Conservation (phyloP, 805 yeast species). For the Nakazawaea siamensis region DNA sequence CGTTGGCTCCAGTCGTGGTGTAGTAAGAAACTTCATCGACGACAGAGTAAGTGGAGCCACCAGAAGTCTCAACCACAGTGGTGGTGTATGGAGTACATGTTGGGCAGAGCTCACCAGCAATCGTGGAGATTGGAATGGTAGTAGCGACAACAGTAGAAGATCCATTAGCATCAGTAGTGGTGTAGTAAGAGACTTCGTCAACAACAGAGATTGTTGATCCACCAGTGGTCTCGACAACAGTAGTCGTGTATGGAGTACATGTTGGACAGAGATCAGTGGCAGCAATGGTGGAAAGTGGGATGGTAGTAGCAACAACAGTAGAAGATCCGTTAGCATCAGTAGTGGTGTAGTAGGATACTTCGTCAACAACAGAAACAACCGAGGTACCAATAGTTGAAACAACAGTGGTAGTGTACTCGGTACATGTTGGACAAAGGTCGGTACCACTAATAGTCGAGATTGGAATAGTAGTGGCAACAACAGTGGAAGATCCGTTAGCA, state of each 20-base stretch:
- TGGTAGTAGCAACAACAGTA: constrained; percentile 3
- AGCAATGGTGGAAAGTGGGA: constrained; percentile 1
- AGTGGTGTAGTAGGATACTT: constrained; percentile 2
- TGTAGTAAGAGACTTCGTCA: constrained; percentile 2
- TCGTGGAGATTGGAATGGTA: constrained; percentile 1
- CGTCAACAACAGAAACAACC: constrained; percentile 1
- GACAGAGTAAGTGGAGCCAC: constrained; percentile 1
- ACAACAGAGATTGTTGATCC: constrained; percentile 3
- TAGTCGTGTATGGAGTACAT: constrained; percentile 3
- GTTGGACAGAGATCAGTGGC: too few species aligned
- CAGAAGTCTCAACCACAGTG: constrained; percentile 1
- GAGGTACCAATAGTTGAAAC: constrained; percentile 1
- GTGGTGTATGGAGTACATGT: not conserved
- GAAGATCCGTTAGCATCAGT: constrained; percentile 2
- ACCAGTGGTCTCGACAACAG: constrained; percentile 3
- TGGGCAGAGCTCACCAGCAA: too few species aligned
- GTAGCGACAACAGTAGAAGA: not conserved
- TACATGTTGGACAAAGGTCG: not conserved
- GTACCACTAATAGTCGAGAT: constrained; percentile 1
- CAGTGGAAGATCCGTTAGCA: constrained; percentile 1
- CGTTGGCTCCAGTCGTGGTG: constrained; percentile 2
- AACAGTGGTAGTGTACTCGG: constrained; percentile 4
- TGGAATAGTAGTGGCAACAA: constrained; percentile 1
- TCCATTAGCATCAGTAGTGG: constrained; percentile 5
- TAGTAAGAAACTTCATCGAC: not conserved